Evolutionary conservation across 306 rosid genomes (phyloP).

Genomic region (Medicago arabica): DNA sequence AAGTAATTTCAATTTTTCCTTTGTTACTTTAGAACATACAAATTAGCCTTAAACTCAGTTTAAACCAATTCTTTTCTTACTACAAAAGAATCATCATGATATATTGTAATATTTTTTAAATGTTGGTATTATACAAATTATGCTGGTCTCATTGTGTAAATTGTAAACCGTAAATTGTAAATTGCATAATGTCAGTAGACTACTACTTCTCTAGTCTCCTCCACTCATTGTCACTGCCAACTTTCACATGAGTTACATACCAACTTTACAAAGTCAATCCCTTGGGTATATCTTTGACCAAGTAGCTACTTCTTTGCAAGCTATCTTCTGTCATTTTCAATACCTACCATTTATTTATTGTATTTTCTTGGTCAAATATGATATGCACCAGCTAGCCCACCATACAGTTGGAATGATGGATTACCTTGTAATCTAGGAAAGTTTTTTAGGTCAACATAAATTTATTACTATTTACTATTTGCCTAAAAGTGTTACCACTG

Average conservation of each 20-base stretch:
- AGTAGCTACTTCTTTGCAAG: slow-evolving; percentile 5
- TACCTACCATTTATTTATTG: background rate
- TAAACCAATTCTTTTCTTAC: background rate
- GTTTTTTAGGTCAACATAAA: background rate
- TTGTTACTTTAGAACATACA: background rate
- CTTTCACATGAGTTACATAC: background rate
- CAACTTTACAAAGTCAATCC: background rate
- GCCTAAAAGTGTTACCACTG: too few relatives aligned
- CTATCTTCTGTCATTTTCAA: slow-evolving; percentile 7
- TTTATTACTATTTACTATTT: too few relatives aligned
- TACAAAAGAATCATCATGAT: background rate
- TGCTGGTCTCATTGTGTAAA: background rate
- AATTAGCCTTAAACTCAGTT: background rate
- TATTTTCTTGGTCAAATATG: background rate
- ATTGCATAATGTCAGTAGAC: background rate
- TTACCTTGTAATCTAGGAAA: background rate
- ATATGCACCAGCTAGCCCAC: background rate
- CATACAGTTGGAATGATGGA: background rate
- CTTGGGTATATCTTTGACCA: slow-evolving; percentile 5
- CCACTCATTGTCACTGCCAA: background rate
- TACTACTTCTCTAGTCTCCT: background rate
- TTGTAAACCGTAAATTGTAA: background rate
- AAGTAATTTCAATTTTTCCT: background rate
- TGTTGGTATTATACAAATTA: background rate
- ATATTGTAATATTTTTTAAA: slow-evolving; percentile 4